Conservation (phyloP, 2,329 filamentous ascomycete species). For the Colletotrichum sp. region DNA sequence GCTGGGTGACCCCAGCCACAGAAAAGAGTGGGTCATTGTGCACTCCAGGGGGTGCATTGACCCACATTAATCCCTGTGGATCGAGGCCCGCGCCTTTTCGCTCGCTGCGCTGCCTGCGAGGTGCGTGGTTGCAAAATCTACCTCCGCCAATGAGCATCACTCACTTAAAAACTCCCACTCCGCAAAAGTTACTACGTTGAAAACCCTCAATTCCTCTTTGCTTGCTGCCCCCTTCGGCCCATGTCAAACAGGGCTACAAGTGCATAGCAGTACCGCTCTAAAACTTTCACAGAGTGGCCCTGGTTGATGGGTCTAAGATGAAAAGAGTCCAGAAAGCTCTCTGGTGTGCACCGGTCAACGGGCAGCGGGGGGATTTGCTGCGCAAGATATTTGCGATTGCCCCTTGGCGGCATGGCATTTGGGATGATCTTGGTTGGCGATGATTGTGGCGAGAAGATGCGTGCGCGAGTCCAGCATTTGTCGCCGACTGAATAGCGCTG, state of each 20-base stretch:
- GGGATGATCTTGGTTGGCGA: background rate
- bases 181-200: background rate
- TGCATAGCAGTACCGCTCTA: no score
- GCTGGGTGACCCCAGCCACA: no score
- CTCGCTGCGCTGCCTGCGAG: background rate
- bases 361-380: background rate
- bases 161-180: background rate
- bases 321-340: background rate
- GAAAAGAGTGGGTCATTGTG: no score
- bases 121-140: background rate
- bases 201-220: background rate
- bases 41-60: no score
- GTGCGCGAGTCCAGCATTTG: background rate
- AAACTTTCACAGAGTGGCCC: no score
- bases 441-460: background rate
- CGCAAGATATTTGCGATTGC: background rate
- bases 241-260: background rate
- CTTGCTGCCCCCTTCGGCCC: background rate
- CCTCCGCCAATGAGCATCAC: no score
- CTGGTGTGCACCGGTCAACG: background rate
- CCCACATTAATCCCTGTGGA: no score
- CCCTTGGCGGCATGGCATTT: background rate
- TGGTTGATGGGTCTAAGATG: accelerated
- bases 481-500: background rate
- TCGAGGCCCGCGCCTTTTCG: no score